Conservation (phyloP, 106 monocot genomes). For the Dioscorea zingiberensis region DNA sequence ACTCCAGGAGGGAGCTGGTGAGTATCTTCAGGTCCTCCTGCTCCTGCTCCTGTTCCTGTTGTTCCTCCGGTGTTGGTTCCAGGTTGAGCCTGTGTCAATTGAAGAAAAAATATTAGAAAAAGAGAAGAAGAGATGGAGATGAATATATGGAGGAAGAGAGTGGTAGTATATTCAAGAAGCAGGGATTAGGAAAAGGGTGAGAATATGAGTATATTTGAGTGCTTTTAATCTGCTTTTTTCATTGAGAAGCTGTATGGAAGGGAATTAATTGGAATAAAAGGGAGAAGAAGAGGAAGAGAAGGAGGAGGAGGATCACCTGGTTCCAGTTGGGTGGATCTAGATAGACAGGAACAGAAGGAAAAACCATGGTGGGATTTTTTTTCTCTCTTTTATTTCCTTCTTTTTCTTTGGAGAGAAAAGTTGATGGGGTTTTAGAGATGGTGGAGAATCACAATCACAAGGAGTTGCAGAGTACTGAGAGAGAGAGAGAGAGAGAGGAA, state of each 20-base stretch:
- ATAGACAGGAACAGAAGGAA: constrained; percentile 49
- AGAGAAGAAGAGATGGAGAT: constrained; percentile 13
- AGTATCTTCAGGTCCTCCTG: too few relatives aligned
- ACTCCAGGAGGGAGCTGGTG: too few relatives aligned
- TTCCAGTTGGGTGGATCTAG: constrained; percentile 68
- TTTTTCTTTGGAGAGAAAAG: constrained; percentile 12
- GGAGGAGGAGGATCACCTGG: constrained; percentile 29
- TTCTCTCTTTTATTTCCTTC: constrained; percentile 6
- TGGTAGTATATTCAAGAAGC: constrained; percentile 1
- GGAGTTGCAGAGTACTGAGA: constrained; percentile 8
- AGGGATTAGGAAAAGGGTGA: background rate
- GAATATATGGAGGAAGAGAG: too few relatives aligned
- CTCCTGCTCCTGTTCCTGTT: background rate
- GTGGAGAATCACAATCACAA: constrained; percentile 43
- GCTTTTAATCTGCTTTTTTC: too few relatives aligned
- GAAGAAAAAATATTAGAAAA: background rate
- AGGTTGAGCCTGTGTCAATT: constrained; percentile 1
- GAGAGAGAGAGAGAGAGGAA: too few relatives aligned
- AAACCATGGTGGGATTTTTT: constrained; percentile 41
- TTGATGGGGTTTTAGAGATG: constrained; percentile 4
- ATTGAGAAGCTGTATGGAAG: too few relatives aligned
- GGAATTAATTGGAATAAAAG: too few relatives aligned
- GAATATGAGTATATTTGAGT: background rate
- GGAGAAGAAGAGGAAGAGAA: background rate
- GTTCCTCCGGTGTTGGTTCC: background rate